phyloP scores from a whole-genome alignment of 1,139 yeast genomes.

The Suhomyces taliae region DNA sequence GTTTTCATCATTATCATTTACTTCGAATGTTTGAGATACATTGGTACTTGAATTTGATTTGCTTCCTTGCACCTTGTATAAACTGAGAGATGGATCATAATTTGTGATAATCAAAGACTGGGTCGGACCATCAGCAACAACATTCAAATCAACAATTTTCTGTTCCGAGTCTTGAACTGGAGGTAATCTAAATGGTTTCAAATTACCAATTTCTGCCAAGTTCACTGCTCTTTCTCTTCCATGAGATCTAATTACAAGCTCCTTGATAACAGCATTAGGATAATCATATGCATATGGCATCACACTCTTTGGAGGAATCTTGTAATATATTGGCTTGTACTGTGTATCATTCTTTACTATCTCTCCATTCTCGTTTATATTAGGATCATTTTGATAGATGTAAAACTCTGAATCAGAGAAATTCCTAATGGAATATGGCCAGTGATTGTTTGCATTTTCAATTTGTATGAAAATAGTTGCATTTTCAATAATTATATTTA shows the following conservation, averaged over 20 bases:
- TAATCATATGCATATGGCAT: conserved; percentile 99
- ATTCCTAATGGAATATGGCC: conserved; percentile 94
- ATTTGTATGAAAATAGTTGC: conserved; percentile 80
- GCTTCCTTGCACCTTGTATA: conserved; percentile 58
- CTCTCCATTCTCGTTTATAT: conserved; percentile 71
- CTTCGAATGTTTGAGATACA: conserved; percentile 53
- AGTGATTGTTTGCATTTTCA: conserved; percentile 68
- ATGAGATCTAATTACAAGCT: conserved; percentile 68
- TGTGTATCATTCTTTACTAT: conserved; percentile 44
- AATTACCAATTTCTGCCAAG: conserved; percentile 87
- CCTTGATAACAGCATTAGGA: conserved; percentile 87
- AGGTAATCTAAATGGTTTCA: conserved; percentile 82
- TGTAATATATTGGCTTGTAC: conserved; percentile 75
- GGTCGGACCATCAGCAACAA: conserved; percentile 94
- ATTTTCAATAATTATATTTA: conserved; percentile 72
- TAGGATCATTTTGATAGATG: conserved; percentile 84
- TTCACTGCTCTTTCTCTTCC: conserved; percentile 79
- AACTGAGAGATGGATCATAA: conserved; percentile 74
- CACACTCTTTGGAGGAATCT: conserved; percentile 83
- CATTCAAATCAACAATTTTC: conserved; percentile 77
- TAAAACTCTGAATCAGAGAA: conserved; percentile 83
- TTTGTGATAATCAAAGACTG: conserved; percentile 83
- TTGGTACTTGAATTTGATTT: conserved; percentile 26
- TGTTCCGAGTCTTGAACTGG: conserved; percentile 43
- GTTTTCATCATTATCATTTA: conserved; percentile 67